Percentiles rank a stretch among this genome's conserved stretches.
Conservation (phyloP, 805 yeast species). For the Ogataea minuta region DNA sequence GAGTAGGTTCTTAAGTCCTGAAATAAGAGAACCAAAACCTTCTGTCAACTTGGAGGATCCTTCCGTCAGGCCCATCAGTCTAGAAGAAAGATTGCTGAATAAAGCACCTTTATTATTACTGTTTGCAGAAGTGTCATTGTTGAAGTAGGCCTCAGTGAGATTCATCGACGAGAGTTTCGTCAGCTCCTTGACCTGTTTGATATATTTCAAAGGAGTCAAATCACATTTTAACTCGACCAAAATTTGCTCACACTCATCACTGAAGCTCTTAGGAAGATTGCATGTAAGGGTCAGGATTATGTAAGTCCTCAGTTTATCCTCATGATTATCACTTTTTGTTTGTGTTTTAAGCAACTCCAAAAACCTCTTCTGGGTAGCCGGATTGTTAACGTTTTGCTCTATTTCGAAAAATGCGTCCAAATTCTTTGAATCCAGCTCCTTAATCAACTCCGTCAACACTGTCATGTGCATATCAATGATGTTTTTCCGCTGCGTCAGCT, state of each 20-base stretch:
- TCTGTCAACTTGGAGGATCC: constrained; percentile 68
- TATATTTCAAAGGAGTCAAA: constrained; percentile 63
- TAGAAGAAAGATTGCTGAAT: constrained; percentile 71
- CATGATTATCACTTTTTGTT: constrained; percentile 53
- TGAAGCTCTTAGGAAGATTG: constrained; percentile 47
- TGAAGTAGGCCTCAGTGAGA: constrained; percentile 33
- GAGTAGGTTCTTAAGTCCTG: constrained; percentile 80
- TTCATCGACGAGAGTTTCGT: constrained; percentile 48
- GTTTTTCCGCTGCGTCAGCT: constrained; percentile 80
- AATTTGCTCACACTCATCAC: constrained; percentile 58
- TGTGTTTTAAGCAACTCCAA: constrained; percentile 52
- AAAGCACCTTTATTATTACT: constrained; percentile 43
- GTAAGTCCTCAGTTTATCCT: constrained; percentile 86
- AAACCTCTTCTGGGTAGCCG: constrained; percentile 57
- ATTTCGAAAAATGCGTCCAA: constrained; percentile 91
- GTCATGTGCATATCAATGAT: constrained; percentile 97
- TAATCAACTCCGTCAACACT: constrained; percentile 78
- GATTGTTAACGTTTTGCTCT: constrained; percentile 76
- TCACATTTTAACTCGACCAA: constrained; percentile 58
- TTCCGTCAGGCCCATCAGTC: constrained; percentile 74
- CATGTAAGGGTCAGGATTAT: constrained; percentile 68
- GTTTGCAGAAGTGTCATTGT: constrained; percentile 31
- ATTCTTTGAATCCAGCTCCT: constrained; percentile 80
- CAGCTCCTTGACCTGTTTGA: constrained; percentile 78
- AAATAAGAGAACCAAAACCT: constrained; percentile 85